phyloP scores from a whole-genome alignment of 1,284 basidiomycete species.

The Phaffia rhodozyma region DNA sequence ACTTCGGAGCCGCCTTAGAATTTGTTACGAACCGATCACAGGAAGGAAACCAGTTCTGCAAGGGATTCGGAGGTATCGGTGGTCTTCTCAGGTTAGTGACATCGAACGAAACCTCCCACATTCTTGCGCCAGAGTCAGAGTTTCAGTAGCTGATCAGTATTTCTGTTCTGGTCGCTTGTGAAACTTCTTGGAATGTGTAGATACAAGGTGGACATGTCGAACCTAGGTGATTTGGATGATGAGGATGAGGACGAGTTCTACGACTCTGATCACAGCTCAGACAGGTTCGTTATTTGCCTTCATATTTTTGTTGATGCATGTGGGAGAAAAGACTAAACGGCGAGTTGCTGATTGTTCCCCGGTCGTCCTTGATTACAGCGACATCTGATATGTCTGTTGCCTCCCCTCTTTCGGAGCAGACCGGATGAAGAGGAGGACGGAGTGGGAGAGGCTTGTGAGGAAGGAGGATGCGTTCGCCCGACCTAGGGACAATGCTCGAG shows the following conservation, averaged over 20 bases:
- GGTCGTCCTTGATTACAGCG: neutral
- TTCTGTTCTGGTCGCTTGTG: neutral
- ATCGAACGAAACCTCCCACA: no score
- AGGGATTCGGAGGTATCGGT: slow-evolving; percentile 96
- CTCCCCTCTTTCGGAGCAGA: slow-evolving; percentile 5
- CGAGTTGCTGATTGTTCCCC: neutral
- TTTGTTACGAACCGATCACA: slow-evolving; percentile 57
- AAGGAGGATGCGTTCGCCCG: neutral
- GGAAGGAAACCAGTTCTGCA: slow-evolving; percentile 96
- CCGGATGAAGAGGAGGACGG: neutral
- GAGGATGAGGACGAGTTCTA: slow-evolving; percentile 39
- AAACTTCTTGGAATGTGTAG: slow-evolving; percentile 17
- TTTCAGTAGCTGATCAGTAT: neutral
- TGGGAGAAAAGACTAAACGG: no score
- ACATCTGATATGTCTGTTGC: slow-evolving; percentile 7
- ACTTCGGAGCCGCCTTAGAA: slow-evolving; percentile 90
- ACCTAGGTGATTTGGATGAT: slow-evolving; percentile 58
- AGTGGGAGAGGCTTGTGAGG: neutral
- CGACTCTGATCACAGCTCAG: slow-evolving; percentile 28
- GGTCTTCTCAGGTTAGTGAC: slow-evolving; percentile 59
- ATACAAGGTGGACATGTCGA: slow-evolving; percentile 89
- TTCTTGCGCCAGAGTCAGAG: neutral
- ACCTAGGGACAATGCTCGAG: no score
- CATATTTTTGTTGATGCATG: neutral
- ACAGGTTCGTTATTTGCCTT: neutral